Conservation (phyloP, 1,284 basidiomycete species). For the Ceratobasidium sp. region DNA sequence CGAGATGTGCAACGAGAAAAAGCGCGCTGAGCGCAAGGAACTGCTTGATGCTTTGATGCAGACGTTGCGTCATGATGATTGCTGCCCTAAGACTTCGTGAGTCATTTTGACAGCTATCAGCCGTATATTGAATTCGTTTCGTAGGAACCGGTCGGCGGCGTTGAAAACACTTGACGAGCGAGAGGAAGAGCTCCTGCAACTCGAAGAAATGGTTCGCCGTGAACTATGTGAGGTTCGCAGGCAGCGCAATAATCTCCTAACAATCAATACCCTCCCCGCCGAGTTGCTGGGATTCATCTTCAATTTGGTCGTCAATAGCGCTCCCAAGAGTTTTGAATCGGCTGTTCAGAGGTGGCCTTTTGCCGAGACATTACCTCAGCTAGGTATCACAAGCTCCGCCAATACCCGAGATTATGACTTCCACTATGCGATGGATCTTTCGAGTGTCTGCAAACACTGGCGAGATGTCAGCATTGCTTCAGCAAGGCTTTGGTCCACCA, state of each 20-base stretch:
- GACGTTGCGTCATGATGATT: slow-evolving; percentile 20
- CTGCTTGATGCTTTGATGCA: slow-evolving; percentile 18
- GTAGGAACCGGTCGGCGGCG: slow-evolving; percentile 5
- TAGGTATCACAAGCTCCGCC: background rate
- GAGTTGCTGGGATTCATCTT: slow-evolving; percentile 19
- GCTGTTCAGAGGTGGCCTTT: slow-evolving; percentile 20
- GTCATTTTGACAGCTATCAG: background rate
- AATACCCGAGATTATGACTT: slow-evolving; percentile 15
- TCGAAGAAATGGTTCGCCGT: slow-evolving; percentile 20
- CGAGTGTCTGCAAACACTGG: slow-evolving; percentile 28
- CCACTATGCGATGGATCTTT: slow-evolving; percentile 17
- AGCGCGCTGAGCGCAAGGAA: slow-evolving; percentile 14
- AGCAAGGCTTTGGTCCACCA: slow-evolving; percentile 25
- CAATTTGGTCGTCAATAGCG: slow-evolving; percentile 22
- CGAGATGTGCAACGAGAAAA: slow-evolving; percentile 30
- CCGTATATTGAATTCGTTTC: background rate
- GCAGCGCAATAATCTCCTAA: background rate
- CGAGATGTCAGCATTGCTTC: slow-evolving; percentile 10
- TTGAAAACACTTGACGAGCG: slow-evolving; percentile 8
- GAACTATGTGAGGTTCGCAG: slow-evolving; percentile 21
- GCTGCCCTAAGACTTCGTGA: slow-evolving; percentile 24
- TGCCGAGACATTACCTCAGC: slow-evolving; percentile 11
- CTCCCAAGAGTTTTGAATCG: slow-evolving; percentile 31
- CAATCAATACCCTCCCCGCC: slow-evolving; percentile 26
- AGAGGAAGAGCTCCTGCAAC: slow-evolving; percentile 24